These are phyloP conservation scores for Phytophthora sojae DNA, from an alignment of 352 stramenopile genomes.

Conservation along the genomic window DNA sequence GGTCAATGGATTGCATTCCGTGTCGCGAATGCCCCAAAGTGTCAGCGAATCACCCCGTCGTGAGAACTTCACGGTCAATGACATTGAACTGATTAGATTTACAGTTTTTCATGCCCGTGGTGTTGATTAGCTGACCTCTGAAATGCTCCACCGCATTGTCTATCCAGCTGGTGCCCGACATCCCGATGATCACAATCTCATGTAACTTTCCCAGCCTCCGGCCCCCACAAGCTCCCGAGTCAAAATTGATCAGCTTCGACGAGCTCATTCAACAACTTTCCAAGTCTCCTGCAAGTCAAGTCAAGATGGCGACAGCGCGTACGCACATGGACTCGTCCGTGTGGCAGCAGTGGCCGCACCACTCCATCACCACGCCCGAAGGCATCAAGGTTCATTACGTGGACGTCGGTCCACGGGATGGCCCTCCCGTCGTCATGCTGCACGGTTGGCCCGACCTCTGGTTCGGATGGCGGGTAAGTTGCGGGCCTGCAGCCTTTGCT, in stretches of 20 bases:
- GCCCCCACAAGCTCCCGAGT: not conserved
- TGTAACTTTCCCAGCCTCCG: slow-evolving; percentile 3
- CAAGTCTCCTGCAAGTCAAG: slow-evolving; percentile 24
- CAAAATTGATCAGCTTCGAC: not conserved
- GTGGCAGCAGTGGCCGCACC: slow-evolving; percentile 47
- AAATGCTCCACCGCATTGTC: slow-evolving; percentile 21
- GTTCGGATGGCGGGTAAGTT: slow-evolving; percentile 63
- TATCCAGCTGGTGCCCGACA: slow-evolving; percentile 14
- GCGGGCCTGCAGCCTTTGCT: not conserved
- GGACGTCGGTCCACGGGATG: slow-evolving; percentile 54
- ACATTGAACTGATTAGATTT: slow-evolving; percentile 4
- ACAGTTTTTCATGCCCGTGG: not conserved
- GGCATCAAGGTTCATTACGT: slow-evolving; percentile 60
- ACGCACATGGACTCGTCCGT: slow-evolving; percentile 30
- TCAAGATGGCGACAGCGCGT: slow-evolving; percentile 21
- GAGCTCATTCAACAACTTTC: slow-evolving; percentile 15
- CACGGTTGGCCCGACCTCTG: slow-evolving; percentile 74
- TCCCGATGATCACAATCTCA: slow-evolving; percentile 26
- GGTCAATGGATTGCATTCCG: slow-evolving; percentile 39
- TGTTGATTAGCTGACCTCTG: slow-evolving; percentile 32
- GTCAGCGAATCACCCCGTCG: slow-evolving; percentile 34
- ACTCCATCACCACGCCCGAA: slow-evolving; percentile 38
- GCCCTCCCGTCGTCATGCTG: slow-evolving; percentile 57
- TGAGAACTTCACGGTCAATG: slow-evolving; percentile 11
- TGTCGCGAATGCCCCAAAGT: slow-evolving; percentile 11